Evolutionary conservation across 345 rosid species (phyloP), one percentile per base, ranked within the genome.

Genomic region (Nasturtium officinale): DNA sequence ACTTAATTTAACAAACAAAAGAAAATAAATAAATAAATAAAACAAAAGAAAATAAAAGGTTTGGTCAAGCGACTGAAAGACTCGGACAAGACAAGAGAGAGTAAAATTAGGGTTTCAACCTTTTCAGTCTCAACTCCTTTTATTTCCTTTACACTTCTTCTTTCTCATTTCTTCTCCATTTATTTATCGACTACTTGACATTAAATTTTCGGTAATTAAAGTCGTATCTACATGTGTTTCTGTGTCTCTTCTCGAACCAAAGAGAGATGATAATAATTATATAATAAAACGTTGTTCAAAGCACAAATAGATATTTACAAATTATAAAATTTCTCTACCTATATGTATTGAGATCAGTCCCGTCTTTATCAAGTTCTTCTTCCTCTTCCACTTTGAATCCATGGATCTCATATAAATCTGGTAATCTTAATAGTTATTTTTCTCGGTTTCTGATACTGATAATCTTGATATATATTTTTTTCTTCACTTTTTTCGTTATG

Each of bases 141-240:
- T 76, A 23, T 61, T 69, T 68, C 70, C 79, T 76, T 76, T 69
- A 76, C 78, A 61, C 79, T 76, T 69, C 69, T 35, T 69, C 68
- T 75, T 67, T 69, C 55, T 67, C 67, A 37, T 42, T 60, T 74
- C 74, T 60, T 75, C 69, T 32, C 61, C 56, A 3, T 68, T 68
- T 52, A 74, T 76, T 76, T 76, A 76, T 75, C 79, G 68, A 75
- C 79, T 76, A 75, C 79, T 76, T 61, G 74, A 30, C 53, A 61
- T 67, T 40, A 38, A 20, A 51, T 60, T 67, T 69, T 25, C 68
- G 20, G 62, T 75, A 75, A 68, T 75, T 76, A 76, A 76, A 76
- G 79, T 76, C 79, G 75, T 62, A 76, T 76, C 79, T 57, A 76
- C 79, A 76, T 76, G 48, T 73, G 75, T 76, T 76, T 76, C 60